Conservation (phyloP, 148 eudicot genomes). For the Persicaria maculosa region DNA sequence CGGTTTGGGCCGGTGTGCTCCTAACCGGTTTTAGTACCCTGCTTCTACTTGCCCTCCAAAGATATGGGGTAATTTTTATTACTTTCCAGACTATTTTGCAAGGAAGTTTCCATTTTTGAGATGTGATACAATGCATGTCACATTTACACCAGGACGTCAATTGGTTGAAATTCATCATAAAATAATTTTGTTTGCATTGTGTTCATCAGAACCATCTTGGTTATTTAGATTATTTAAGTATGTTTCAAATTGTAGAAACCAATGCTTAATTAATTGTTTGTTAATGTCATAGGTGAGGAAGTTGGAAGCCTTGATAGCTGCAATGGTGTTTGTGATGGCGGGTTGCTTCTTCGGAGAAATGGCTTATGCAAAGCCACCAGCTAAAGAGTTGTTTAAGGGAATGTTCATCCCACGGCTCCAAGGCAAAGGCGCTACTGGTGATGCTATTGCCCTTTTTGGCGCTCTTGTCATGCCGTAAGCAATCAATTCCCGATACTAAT, state of each 20-base stretch:
- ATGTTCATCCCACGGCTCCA: slow-evolving; percentile 37
- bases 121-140: neutral
- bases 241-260: neutral
- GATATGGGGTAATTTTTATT: slow-evolving; percentile 15
- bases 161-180: neutral
- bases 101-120: neutral
- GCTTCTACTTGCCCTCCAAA: slow-evolving; percentile 20
- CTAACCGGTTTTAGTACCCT: slow-evolving; percentile 19
- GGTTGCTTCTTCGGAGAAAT: slow-evolving; percentile 42
- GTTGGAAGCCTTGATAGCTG: slow-evolving; percentile 32
- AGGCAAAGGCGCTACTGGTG: slow-evolving; percentile 23
- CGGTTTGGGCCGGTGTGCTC: slow-evolving; percentile 22
- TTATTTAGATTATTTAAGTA: neutral
- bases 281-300: slow-evolving; percentile 24
- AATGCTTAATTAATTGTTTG: neutral
- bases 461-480: slow-evolving; percentile 11
- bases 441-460: slow-evolving; percentile 2
- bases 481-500: neutral
- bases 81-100: neutral
- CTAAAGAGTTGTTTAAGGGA: slow-evolving; percentile 23
- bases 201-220: neutral
- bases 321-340: slow-evolving; percentile 37
- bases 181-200: too few species aligned
- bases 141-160: too few species aligned
- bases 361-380: slow-evolving; percentile 37